Percentiles rank a stretch among this genome's conserved stretches.
phyloP scores from a whole-genome alignment of 208 protist species.

The Trypanosoma grayi region DNA sequence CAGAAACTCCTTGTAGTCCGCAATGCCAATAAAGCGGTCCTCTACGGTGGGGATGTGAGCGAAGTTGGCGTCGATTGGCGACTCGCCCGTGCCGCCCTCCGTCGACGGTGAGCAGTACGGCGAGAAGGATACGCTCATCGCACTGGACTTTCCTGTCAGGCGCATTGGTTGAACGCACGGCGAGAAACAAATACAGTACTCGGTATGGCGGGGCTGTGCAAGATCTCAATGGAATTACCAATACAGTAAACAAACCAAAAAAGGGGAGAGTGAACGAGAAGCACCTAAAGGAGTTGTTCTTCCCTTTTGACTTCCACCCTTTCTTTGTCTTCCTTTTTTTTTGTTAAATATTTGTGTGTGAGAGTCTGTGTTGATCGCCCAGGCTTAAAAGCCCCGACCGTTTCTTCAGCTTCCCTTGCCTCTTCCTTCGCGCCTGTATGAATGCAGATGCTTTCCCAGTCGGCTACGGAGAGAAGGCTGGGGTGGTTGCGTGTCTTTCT shows the following conservation, averaged over 20 bases:
- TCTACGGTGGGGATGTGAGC: not conserved
- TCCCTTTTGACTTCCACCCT: too few relatives aligned
- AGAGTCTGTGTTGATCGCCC: too few relatives aligned
- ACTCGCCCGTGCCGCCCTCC: not conserved
- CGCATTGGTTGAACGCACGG: too few relatives aligned
- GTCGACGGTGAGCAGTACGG: not conserved
- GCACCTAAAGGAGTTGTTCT: too few relatives aligned
- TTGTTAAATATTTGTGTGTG: too few relatives aligned
- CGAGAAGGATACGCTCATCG: not conserved
- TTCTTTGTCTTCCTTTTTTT: too few relatives aligned
- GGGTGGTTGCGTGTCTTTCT: not conserved
- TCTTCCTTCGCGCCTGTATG: too few relatives aligned
- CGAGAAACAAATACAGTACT: not conserved
- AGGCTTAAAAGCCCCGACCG: too few relatives aligned
- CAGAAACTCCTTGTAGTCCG: constrained; percentile 23
- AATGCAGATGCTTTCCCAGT: too few relatives aligned
- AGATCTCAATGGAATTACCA: not conserved
- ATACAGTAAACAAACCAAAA: not conserved
- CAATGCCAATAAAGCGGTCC: constrained; percentile 30
- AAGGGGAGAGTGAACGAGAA: not conserved
- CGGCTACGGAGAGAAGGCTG: not conserved
- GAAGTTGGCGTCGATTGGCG: constrained; percentile 1
- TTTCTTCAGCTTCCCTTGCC: too few relatives aligned
- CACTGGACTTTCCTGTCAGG: not conserved
- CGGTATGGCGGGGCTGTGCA: not conserved